Evolutionary conservation across 1,139 yeast genomes (phyloP).

Genomic region (Scheffersomyces segobiensis): DNA sequence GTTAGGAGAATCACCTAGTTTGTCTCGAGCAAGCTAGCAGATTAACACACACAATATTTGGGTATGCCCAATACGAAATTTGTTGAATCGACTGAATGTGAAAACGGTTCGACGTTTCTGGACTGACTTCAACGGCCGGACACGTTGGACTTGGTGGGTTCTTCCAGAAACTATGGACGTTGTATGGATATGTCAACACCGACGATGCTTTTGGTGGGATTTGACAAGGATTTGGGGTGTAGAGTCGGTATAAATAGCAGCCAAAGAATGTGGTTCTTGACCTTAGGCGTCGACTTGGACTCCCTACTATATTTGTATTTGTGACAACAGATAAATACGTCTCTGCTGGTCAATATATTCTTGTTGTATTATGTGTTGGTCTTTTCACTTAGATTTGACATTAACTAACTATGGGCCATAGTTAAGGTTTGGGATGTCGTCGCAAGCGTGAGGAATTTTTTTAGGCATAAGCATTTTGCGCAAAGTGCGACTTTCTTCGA

Average conservation of each 20-base stretch:
- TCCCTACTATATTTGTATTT: background rate
- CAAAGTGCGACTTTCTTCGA: background rate
- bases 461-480: background rate
- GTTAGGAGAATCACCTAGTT: background rate
- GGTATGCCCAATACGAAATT: background rate
- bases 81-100: background rate
- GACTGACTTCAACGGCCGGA: background rate
- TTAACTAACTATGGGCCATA: background rate
- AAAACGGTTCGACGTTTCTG: background rate
- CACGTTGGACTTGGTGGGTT: background rate
- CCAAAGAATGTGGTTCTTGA: background rate
- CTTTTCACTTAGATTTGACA: background rate
- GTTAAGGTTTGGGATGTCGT: background rate
- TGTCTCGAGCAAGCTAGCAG: background rate
- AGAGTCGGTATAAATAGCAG: background rate
- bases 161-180: background rate
- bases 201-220: background rate
- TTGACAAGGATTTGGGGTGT: background rate
- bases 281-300: background rate
- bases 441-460: background rate
- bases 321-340: background rate
- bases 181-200: background rate
- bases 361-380: background rate
- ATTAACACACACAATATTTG: background rate
- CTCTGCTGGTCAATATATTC: background rate